Conservation (phyloP, 2,329 filamentous ascomycete species). For the Rutstroemia sydowiana region DNA sequence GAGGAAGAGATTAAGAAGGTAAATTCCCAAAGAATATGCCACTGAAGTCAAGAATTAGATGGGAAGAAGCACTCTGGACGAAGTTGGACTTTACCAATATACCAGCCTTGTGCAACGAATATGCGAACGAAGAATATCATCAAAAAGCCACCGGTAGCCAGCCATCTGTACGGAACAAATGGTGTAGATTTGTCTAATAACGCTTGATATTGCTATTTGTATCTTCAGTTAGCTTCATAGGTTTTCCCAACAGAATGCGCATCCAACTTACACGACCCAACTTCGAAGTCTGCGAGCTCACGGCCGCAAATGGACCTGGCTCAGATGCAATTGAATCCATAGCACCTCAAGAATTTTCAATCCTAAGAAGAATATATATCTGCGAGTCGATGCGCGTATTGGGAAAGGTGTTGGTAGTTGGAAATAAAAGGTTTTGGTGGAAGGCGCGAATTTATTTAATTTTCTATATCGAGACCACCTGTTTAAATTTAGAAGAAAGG, state of each 20-base stretch:
- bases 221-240: neutral
- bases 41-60: constrained; percentile 45
- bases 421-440: neutral
- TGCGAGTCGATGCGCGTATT: neutral
- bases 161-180: constrained; percentile 83
- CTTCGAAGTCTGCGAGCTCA: constrained; percentile 75
- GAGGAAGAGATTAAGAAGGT: constrained; percentile 97
- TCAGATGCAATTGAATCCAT: constrained; percentile 89
- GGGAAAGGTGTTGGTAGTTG: neutral
- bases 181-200: constrained; percentile 92
- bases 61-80: neutral
- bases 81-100: constrained; percentile 63
- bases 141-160: constrained; percentile 69
- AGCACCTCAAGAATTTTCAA: constrained; percentile 1
- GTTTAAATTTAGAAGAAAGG: too few species aligned
- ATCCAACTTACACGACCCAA: constrained; percentile 56
- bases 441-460: constrained; percentile 1
- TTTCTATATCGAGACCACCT: constrained; percentile 10
- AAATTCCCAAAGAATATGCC: constrained; percentile 95
- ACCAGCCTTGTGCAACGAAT: constrained; percentile 92
- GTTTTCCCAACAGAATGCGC: neutral
- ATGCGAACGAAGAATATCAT: constrained; percentile 83
- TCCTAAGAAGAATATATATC: neutral
- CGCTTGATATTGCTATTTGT: constrained; percentile 75
- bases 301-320: constrained; percentile 83